A percentile compares a stretch with the other conserved stretches of the same genome.
Conservation (phyloP, 176 grass and related monocot genomes). For the Juncus inflexus region DNA sequence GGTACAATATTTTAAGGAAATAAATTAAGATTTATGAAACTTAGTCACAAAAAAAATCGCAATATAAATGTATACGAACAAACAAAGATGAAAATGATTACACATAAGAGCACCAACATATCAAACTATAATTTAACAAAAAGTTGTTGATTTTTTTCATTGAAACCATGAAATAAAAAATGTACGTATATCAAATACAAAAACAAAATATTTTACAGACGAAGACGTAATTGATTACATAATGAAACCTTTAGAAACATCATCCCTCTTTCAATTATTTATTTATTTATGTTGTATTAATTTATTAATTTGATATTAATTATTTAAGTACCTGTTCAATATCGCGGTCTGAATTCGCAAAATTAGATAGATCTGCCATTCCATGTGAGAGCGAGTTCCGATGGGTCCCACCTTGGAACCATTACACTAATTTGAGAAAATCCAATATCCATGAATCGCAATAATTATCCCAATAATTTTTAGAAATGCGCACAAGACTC, state of each 20-base stretch:
- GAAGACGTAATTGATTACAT: not conserved
- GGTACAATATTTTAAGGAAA: too few species aligned
- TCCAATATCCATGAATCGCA: conserved; percentile 36
- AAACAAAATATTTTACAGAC: not conserved
- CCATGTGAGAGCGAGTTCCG: conserved; percentile 40
- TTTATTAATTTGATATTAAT: too few species aligned
- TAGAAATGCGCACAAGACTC: not conserved
- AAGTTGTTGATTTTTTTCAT: too few species aligned
- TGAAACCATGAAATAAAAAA: too few species aligned
- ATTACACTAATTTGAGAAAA: conserved; percentile 20
- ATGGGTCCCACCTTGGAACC: conserved; percentile 14
- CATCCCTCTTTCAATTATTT: not conserved
- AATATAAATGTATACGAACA: too few species aligned
- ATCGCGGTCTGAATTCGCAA: conserved; percentile 40
- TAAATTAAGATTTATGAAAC: too few species aligned
- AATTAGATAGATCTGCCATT: conserved; percentile 56
- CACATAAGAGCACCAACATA: too few species aligned
- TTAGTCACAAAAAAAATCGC: too few species aligned
- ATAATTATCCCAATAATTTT: conserved; percentile 8
- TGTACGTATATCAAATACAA: too few species aligned
- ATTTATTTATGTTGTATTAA: too few species aligned
- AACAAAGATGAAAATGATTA: too few species aligned
- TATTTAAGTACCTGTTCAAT: conserved; percentile 29
- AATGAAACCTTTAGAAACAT: conserved; percentile 7
- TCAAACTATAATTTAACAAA: too few species aligned